These are phyloP conservation scores for Talaromyces stipitatus DNA, from an alignment of 495 filamentous ascomycete species.

Conservation along the genomic window DNA sequence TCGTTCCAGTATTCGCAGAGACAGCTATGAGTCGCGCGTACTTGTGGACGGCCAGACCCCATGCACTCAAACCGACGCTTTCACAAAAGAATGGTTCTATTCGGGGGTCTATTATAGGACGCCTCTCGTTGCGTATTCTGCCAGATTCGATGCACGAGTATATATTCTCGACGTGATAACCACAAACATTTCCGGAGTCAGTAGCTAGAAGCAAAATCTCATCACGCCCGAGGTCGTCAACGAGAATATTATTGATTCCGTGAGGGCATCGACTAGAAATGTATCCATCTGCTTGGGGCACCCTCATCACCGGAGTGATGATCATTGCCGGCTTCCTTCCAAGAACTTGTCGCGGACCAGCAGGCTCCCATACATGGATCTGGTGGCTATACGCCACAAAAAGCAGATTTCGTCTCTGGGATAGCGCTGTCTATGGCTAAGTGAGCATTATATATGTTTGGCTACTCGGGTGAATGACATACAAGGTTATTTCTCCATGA, in stretches of 20 bases:
- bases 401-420: constrained; percentile 57
- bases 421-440: constrained; percentile 39
- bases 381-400: constrained; percentile 67
- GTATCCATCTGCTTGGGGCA: constrained; percentile 38
- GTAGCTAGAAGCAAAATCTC: constrained; percentile 71
- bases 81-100: constrained; percentile 59
- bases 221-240: constrained; percentile 71
- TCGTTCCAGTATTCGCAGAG: constrained; percentile 60
- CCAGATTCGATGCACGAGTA: constrained; percentile 34
- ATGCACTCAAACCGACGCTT: constrained; percentile 71
- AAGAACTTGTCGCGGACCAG: constrained; percentile 56
- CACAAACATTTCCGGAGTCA: constrained; percentile 86
- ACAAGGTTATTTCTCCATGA: constrained; percentile 48
- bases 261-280: constrained; percentile 55
- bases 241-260: constrained; percentile 67
- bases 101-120: constrained; percentile 20
- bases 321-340: constrained; percentile 54
- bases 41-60: constrained; percentile 84
- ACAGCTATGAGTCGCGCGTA: constrained; percentile 73
- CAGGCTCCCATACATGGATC: constrained; percentile 70
- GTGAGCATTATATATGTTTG: background rate
- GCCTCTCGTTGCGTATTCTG: constrained; percentile 13
- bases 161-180: constrained; percentile 61
- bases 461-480: constrained; percentile 5
- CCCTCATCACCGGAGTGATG: constrained; percentile 52